Evolutionary conservation across 2,329 filamentous ascomycete genomes (phyloP), one percentile per base, ranked within the genome.

Genomic region (Emmonsiellopsis sp.): DNA sequence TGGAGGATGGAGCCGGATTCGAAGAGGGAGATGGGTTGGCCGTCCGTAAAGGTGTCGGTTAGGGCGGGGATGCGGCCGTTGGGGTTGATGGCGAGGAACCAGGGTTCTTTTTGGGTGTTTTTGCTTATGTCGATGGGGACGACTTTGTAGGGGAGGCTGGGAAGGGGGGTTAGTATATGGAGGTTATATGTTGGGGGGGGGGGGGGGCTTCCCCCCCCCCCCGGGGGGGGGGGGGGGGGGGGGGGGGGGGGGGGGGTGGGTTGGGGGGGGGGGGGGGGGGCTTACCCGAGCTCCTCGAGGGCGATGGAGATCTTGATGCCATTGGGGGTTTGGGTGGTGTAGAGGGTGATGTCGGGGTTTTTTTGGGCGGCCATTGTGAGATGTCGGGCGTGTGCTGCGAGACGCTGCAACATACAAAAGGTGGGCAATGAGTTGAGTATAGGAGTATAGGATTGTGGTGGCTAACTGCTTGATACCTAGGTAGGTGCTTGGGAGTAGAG

Each of bases 51-150:
- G 6, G 78, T 87, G 71, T 95, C 90, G 7, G 87, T 93, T 50
- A 95, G 64, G 54, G 90, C 90, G 3, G 90, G 91, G 62, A 95
- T 95, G 60, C 90, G 86, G 59, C 90, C 90, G 68, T 95, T 95
- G 58, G 90, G 90, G 72, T 95, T 95, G 73, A 95, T 94, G 51
- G 84, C 83, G 31, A 94, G 79, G 72, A 92, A 96, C 89, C 88
- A 94, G 13, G 81, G 82, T 69, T 92, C 81, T 63, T 93, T 94
- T 63, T 94, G 89, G n/a, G 75, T 79, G 67, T 89, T 87, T 58
- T 87, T 86, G 58, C 69, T 74, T 55, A 94, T 79, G n/a, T 86
- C 79, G 63, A 94, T 83, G 43, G 79, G 76, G 51, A 85, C 79
- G 43, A 84, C 80, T 71, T 89, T 83, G 74, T 95, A 95, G n/a